Percentiles rank a stretch among this genome's conserved stretches.
These are phyloP conservation scores for Cicer judaicum DNA, from an alignment of 306 rosid genomes.

Conservation along the genomic window DNA sequence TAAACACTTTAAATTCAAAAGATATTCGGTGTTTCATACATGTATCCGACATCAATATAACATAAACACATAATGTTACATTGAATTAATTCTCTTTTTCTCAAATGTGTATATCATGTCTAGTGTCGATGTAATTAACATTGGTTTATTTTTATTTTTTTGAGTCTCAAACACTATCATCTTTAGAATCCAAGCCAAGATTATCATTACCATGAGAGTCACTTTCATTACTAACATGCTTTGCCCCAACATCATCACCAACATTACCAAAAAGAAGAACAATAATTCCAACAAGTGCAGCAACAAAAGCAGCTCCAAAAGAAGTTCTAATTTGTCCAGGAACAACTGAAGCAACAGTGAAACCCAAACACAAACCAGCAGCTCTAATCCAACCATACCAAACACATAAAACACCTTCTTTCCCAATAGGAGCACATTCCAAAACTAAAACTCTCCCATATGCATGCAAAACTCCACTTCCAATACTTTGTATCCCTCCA, in stretches of 20 bases:
- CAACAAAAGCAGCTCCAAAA: slow-evolving; percentile 62
- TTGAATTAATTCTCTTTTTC: too few relatives aligned
- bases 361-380: slow-evolving; percentile 64
- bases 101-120: too few relatives aligned
- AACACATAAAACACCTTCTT: slow-evolving; percentile 68
- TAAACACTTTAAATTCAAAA: too few relatives aligned
- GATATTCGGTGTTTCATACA: too few relatives aligned
- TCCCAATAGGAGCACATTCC: slow-evolving; percentile 64
- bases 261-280: slow-evolving; percentile 68
- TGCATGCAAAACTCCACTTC: slow-evolving; percentile 63
- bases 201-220: slow-evolving; percentile 33
- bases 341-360: slow-evolving; percentile 52
- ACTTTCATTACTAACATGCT: slow-evolving; percentile 43
- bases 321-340: slow-evolving; percentile 51
- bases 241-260: slow-evolving; percentile 56
- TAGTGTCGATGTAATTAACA: background rate
- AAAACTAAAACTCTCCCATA: slow-evolving; percentile 68
- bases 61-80: too few relatives aligned
- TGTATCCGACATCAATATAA: too few relatives aligned
- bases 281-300: slow-evolving; percentile 53
- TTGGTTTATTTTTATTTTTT: background rate
- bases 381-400: slow-evolving; percentile 72
- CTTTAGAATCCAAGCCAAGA: slow-evolving; percentile 37
- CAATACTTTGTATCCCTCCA: slow-evolving; percentile 66
- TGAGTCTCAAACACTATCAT: slow-evolving; percentile 36